These are phyloP conservation scores for Vanrija sp. DNA, from an alignment of 1,284 basidiomycete genomes.

Conservation along the genomic window DNA sequence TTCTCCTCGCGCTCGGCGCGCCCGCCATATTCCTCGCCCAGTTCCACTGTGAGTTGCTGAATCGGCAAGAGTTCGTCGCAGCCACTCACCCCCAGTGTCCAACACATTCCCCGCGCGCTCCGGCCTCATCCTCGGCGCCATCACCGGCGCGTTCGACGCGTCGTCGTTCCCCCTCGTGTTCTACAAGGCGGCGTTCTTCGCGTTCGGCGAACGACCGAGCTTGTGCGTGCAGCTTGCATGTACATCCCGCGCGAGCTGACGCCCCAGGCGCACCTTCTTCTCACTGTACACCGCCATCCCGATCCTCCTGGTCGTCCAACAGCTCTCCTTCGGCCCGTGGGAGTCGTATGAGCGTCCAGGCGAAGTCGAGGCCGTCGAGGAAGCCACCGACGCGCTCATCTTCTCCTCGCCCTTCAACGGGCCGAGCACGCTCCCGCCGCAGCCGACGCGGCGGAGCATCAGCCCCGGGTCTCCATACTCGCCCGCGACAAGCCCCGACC, in stretches of 20 bases:
- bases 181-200: conserved; percentile 36
- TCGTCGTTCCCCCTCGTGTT: conserved; percentile 44
- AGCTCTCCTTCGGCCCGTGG: conserved; percentile 34
- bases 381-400: too few species aligned
- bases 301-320: conserved; percentile 39
- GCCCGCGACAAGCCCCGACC: too few species aligned
- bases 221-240: conserved; percentile 17
- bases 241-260: conserved; percentile 11
- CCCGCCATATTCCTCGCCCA: conserved; percentile 45
- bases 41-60: conserved; percentile 28
- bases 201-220: conserved; percentile 1
- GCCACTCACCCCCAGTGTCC: conserved; percentile 26
- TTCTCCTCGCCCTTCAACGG: too few species aligned
- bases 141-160: conserved; percentile 50
- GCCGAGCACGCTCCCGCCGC: too few species aligned
- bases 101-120: conserved; percentile 49
- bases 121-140: conserved; percentile 46
- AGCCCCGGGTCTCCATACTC: too few species aligned
- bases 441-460: too few species aligned
- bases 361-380: too few species aligned
- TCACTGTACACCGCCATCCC: too few species aligned
- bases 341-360: conserved; percentile 21
- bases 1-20: conserved; percentile 46
- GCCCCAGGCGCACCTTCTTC: not conserved
- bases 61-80: not conserved